Conservation (phyloP, 2,329 filamentous ascomycete genomes). For the Nemania diffusa region DNA sequence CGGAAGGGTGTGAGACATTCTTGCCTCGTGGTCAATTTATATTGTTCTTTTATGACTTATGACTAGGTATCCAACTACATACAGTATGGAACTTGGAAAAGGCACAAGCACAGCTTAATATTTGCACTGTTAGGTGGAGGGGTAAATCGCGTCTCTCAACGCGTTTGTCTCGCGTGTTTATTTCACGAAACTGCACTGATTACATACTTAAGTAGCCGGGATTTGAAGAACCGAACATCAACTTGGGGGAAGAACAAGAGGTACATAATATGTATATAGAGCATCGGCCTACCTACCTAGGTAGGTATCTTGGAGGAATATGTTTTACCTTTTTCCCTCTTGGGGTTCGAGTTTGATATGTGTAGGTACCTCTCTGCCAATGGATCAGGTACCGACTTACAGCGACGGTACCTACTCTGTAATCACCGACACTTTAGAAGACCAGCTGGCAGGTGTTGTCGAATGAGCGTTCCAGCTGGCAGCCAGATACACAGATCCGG, state of each 20-base stretch:
- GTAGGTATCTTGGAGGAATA: too few species aligned
- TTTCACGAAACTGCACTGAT: background rate
- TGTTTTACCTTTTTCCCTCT: background rate
- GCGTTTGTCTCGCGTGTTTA: slow-evolving; percentile 22
- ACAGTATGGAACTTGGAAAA: background rate
- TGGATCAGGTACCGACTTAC: too few species aligned
- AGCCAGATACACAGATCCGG: background rate
- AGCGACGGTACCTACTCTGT: too few species aligned
- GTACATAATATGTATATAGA: background rate
- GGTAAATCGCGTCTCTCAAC: slow-evolving; percentile 30
- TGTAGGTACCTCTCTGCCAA: too few species aligned
- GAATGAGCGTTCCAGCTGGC: slow-evolving; percentile 2
- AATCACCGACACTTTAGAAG: background rate
- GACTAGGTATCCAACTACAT: background rate
- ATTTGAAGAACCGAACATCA: background rate
- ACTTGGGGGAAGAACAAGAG: background rate
- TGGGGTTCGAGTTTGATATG: background rate
- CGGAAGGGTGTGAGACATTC: slow-evolving; percentile 19
- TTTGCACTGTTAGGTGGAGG: slow-evolving; percentile 25
- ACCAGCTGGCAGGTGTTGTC: slow-evolving; percentile 2
- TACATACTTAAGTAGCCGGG: background rate
- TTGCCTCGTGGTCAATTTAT: background rate
- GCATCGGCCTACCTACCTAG: too few species aligned
- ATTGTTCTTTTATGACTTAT: too few species aligned
- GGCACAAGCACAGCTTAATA: background rate